Evolutionary conservation across 495 filamentous ascomycete species (phyloP), one percentile per base, ranked within the genome.

Genomic region (Parachaetomium inaequale): DNA sequence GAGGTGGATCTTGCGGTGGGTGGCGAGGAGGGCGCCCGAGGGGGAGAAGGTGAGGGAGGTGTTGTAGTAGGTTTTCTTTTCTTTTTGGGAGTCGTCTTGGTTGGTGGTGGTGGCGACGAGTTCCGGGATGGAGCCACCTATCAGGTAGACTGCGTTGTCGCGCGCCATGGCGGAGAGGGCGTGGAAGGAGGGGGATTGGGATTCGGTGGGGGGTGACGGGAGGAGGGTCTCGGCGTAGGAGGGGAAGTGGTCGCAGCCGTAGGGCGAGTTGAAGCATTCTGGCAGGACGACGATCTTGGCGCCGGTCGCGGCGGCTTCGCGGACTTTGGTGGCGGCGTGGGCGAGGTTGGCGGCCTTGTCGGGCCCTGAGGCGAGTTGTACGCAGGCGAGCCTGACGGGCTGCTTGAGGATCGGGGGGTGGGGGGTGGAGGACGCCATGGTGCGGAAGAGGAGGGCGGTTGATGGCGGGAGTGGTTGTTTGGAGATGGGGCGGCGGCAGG

Each of bases 191-290:
- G 93, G 92, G 0, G 86, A 86, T 61, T 91, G 82, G 7, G 84
- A 79, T 54, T 81, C 72, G 6, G 89, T 80, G 0, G 91, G 91
- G 6, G 91, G 90, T 0, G 87, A 88, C 1, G 90, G 89, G 10
- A 91, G 85, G 3, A 98, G 85, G 0, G 84, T 86, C 73, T 98
- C 94, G 65, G 94, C 92, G 71, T 97, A 97, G 59, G 87, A 83
- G 29, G 92, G 89, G 79, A 98, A 98, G 81, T 86, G 90, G 68
- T 91, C 83, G 61, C 86, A 90, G 64, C 93, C 93, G 78, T 96
- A 96, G n/a, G 93, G 93, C 14, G 88, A 92, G 81, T 97, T 97
- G 85, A 97, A 97, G 82, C 93, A 97, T 78, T 97, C 93, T 28
- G 85, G 85, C 21, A 87, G 75, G 34, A 87, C 88, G 59, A 91